phyloP scores from a whole-genome alignment of 306 rosid genomes.

The Rosa rugosa region DNA sequence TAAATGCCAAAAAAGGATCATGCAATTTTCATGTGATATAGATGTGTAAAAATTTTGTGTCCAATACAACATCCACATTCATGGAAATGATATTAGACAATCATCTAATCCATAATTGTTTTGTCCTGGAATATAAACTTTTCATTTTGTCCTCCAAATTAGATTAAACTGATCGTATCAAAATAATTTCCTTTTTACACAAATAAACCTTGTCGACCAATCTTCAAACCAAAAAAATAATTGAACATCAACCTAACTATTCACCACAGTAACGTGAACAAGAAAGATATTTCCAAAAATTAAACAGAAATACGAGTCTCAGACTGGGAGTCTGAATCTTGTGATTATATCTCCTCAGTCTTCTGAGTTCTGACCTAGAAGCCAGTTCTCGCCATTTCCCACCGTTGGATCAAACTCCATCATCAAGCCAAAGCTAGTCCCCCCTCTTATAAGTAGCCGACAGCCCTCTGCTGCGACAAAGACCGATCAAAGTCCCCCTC shows the following conservation, averaged over 20 bases:
- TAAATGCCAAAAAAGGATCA: not conserved
- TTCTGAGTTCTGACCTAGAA: constrained; percentile 4
- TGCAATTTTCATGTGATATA: not conserved
- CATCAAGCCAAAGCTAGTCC: not conserved
- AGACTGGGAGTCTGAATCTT: not conserved
- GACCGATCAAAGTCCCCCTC: constrained; percentile 75
- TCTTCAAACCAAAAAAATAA: no score
- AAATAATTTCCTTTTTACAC: no score
- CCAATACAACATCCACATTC: not conserved
- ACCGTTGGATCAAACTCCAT: constrained; percentile 40
- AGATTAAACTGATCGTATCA: no score
- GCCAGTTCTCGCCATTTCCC: constrained; percentile 28
- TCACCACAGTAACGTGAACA: not conserved
- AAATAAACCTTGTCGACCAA: no score
- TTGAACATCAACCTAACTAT: no score
- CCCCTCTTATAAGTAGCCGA: constrained; percentile 30
- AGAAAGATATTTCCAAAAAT: not conserved
- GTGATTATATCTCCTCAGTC: not conserved
- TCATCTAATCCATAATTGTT: no score
- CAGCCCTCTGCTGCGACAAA: constrained; percentile 50
- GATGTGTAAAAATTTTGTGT: not conserved
- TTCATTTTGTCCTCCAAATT: no score
- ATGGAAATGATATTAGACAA: no score
- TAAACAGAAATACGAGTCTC: not conserved
- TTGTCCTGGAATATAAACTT: no score